Evolutionary conservation across 2,329 filamentous ascomycete species (phyloP), one percentile per base, ranked within the genome.

Genomic region (Aspergillus ibericus): DNA sequence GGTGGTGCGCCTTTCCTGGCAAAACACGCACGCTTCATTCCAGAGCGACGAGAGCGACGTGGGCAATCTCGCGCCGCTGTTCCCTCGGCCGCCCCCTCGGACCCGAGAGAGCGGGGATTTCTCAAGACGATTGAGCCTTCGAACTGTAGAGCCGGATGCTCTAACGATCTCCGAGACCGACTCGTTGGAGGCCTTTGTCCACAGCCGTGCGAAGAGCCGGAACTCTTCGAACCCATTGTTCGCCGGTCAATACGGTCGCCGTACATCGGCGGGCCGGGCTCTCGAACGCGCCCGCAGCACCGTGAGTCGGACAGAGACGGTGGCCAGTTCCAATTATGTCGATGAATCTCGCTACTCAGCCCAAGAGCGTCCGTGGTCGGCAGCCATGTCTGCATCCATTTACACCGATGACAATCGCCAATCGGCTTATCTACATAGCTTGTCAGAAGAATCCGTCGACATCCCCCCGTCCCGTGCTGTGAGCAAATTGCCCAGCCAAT

Each of bases 141-240:
- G 68, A 35, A 59, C 71, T 0, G 68, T 74, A 9, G 70, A 73
- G 16, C 71, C 64, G 3, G 69, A 70, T 51, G 68, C 65, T 36
- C 64, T 70, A 5, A 70, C 66, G 13, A 64, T 70, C 35, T 74
- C 73, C 7, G 74, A 76, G 50, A 65, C 70, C 1, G 74, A 75
- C 51, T 76, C 73, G 6, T 58, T 76, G 10, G 74, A 76, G 52
- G 74, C 73, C 3, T 76, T 76, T 56, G 72, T 76, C 13, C 73
- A 76, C 58, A 70, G 66, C 44, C 72, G 74, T 4, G 74, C 74
- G 42, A 75, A 73, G 52, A 65, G 68, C 53, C 71, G 74, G 55
- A 76, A 76, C 59, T 75, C 74, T 2, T 64, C 71, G 29, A 76
- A 76, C 49, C 74, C 74, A 2, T 59, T 76, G 46, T 76, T 76